Base-by-base conservation (phyloP, 1,284 basidiomycete genomes). In the Ustanciosporium gigantosporum region DNA sequence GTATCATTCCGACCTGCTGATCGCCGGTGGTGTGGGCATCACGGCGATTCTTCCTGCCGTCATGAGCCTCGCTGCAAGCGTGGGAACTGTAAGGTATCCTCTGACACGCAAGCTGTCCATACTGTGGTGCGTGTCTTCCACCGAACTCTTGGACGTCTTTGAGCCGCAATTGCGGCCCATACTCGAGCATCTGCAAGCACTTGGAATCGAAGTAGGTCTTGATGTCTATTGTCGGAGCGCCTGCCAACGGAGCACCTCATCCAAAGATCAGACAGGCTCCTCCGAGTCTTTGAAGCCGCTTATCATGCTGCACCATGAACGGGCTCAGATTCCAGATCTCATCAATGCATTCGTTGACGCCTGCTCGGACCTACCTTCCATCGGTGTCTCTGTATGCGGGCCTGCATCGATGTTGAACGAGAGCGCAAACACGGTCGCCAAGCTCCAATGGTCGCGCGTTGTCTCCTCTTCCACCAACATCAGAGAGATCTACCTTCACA, bases 11-110 rank as follows among this genome's bases (percentile, higher is more conserved):
- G 57, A 40, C 4, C 21, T 68, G 16, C 48, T 71, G 39, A 19
- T 73, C 9, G 59, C 52, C 7, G 70, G 64, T 6, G 70, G 70
- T 1, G 43, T 56, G 1, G 73, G 73, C 0, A 64, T 73, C 21
- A 60, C 71, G 0, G 51, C 66, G 9, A 47, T 42, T 4, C 34
- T 69, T 3, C 48, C 66, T 1, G 43, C 58, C 13, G 34, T 69
- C 20, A 48, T 66, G 48, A 38, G 44, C 29, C 25, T 69, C 15
- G 56, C 52, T 23, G n/a, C 59, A 1, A 27, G 53, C 3, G 37
- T 50, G 11, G 35, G 59, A 17, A 16, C 31, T 4, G 35, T 25
- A 17, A 32, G 35, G 5, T 27, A 32, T 4, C 19, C 22, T 3
- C 9, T 47, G 6, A 67, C 64, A 4, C 3, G 4, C 20, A 52